Conservation (phyloP, 306 rosid genomes). For the Rosa lucieae region DNA sequence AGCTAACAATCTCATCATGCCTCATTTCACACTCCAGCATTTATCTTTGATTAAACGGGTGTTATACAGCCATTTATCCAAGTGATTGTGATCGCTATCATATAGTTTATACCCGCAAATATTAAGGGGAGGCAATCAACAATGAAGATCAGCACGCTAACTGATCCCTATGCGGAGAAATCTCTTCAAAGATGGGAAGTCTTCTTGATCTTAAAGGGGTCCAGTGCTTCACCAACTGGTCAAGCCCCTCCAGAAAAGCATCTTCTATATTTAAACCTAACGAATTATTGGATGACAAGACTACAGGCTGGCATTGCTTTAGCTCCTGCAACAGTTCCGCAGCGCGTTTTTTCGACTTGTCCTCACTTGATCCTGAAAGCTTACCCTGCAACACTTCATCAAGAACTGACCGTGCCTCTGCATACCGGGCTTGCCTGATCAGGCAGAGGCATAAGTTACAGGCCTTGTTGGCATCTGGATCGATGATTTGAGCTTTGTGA, state of each 20-base stretch:
- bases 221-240: constrained; percentile 55
- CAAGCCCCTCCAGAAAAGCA: constrained; percentile 65
- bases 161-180: constrained; percentile 73
- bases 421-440: constrained; percentile 52
- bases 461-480: constrained; percentile 83
- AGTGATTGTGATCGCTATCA: neutral
- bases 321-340: constrained; percentile 49
- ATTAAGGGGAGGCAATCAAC: neutral
- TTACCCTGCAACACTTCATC: constrained; percentile 47
- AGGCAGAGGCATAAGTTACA: constrained; percentile 73
- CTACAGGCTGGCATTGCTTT: constrained; percentile 28
- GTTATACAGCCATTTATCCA: neutral
- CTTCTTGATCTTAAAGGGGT: constrained; percentile 61
- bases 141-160: constrained; percentile 54
- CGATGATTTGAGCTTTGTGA: constrained; percentile 75
- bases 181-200: constrained; percentile 91
- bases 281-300: constrained; percentile 10
- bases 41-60: neutral
- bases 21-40: neutral
- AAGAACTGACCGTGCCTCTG: constrained; percentile 51
- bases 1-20: neutral
- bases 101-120: neutral
- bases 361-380: constrained; percentile 53
- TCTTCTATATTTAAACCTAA: constrained; percentile 46
- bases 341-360: constrained; percentile 51